Percentiles rank a stretch among this genome's conserved stretches.
phyloP scores from a whole-genome alignment of 768 basidiomycete species.

The Strobilomyces dryophilus region DNA sequence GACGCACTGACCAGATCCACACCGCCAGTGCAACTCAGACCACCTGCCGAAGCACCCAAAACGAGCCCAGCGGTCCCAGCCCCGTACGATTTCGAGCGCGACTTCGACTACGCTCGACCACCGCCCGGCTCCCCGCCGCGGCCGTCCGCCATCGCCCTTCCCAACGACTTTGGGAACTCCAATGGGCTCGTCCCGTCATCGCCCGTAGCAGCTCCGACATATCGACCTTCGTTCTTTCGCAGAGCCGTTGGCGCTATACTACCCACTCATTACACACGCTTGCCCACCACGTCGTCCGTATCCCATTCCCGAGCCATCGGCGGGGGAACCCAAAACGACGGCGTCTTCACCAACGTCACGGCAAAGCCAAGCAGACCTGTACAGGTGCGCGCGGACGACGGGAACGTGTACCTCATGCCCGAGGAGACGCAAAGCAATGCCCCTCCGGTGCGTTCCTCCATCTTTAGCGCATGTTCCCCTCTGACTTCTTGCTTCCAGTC shows the following conservation, averaged over 20 bases:
- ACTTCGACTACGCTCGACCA: constrained; percentile 46
- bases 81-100: constrained; percentile 68
- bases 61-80: constrained; percentile 15
- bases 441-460: constrained; percentile 66
- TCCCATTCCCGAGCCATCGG: constrained; percentile 40
- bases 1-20: constrained; percentile 24
- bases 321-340: constrained; percentile 80
- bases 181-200: constrained; percentile 60
- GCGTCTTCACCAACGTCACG: constrained; percentile 91
- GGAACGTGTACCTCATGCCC: constrained; percentile 60
- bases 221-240: constrained; percentile 51
- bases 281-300: constrained; percentile 41
- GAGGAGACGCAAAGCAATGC: constrained; percentile 79
- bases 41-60: constrained; percentile 17
- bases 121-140: constrained; percentile 78
- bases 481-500: constrained; percentile 42
- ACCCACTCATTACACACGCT: constrained; percentile 59
- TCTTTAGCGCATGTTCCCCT: background rate
- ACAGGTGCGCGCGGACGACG: constrained; percentile 48
- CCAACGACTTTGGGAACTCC: constrained; percentile 69
- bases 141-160: constrained; percentile 51
- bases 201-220: constrained; percentile 32
- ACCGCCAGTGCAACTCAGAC: constrained; percentile 32
- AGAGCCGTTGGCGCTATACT: constrained; percentile 54
- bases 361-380: constrained; percentile 69